A percentile compares a stretch with the other conserved stretches of the same genome.
phyloP scores from a whole-genome alignment of 345 rosid genomes.

The Isatis tinctoria region DNA sequence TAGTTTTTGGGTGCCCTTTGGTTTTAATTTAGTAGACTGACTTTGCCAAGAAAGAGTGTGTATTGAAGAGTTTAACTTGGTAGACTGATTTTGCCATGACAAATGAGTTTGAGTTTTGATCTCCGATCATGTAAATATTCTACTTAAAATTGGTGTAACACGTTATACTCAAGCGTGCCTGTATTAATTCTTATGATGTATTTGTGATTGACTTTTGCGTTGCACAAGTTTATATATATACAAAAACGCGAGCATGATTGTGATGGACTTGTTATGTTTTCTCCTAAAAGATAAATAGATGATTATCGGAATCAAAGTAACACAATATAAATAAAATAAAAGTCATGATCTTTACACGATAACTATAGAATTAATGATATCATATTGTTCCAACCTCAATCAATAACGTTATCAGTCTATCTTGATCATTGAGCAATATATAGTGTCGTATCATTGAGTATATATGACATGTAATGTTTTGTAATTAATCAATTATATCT shows the following conservation, averaged over 20 bases:
- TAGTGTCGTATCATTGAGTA: neutral
- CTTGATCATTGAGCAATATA: neutral
- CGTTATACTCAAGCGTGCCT: constrained; percentile 23
- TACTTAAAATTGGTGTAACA: constrained; percentile 11
- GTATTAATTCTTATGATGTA: neutral
- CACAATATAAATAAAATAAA: neutral
- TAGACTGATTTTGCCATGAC: constrained; percentile 11
- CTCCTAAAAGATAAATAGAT: neutral
- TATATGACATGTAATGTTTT: neutral
- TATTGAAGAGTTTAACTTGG: constrained; percentile 10
- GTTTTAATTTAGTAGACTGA: constrained; percentile 18
- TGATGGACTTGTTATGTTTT: neutral
- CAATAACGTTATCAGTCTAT: neutral
- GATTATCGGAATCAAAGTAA: neutral
- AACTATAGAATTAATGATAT: neutral
- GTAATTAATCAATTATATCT: neutral
- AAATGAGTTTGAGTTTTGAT: constrained; percentile 18
- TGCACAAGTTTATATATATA: neutral
- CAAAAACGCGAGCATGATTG: neutral
- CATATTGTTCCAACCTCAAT: neutral
- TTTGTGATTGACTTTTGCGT: neutral
- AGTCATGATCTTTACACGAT: neutral
- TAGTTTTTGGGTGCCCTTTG: constrained; percentile 1
- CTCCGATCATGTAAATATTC: constrained; percentile 1
- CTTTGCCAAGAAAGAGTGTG: constrained; percentile 16